phyloP scores from a whole-genome alignment of 371 early-diverging fungal species.

The Mucor circinelloides region DNA sequence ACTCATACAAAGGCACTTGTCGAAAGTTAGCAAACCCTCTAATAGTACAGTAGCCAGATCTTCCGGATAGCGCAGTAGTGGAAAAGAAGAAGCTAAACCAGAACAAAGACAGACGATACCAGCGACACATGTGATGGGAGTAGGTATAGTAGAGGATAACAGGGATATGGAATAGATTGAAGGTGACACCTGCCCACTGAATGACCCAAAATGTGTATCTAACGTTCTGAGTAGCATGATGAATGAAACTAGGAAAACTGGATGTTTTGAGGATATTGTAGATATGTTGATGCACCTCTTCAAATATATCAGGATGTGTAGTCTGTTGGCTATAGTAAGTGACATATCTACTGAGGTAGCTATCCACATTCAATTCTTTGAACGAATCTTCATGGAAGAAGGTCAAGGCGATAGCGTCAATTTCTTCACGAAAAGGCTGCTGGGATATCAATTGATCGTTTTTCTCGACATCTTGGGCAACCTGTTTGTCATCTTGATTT shows the following conservation, averaged over 20 bases:
- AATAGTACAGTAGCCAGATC: constrained; percentile 10
- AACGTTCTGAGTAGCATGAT: constrained; percentile 24
- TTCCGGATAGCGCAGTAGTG: not conserved
- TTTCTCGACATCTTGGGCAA: constrained; percentile 4
- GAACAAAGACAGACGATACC: constrained; percentile 13
- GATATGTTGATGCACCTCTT: constrained; percentile 23
- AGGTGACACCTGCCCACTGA: constrained; percentile 5
- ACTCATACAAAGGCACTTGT: not conserved
- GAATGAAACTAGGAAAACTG: constrained; percentile 20
- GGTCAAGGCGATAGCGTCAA: constrained; percentile 21
- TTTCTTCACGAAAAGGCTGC: constrained; percentile 19
- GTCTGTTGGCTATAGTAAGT: constrained; percentile 22
- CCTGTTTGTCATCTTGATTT: not conserved
- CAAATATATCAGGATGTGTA: constrained; percentile 29
- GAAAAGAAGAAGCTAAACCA: constrained; percentile 10
- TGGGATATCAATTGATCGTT: constrained; percentile 7
- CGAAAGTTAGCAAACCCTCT: not conserved
- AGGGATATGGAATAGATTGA: constrained; percentile 22
- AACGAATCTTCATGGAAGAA: constrained; percentile 26
- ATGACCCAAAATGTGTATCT: constrained; percentile 21
- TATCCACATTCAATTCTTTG: constrained; percentile 24
- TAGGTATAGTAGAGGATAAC: constrained; percentile 16
- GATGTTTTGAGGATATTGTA: constrained; percentile 18
- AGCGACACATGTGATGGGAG: constrained; percentile 13
- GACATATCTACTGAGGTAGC: constrained; percentile 10